Percentiles rank a stretch among this genome's conserved stretches.
These are phyloP conservation scores for Sugiyamaella novakii DNA, from an alignment of 1,139 yeast species.

Conservation along the genomic window DNA sequence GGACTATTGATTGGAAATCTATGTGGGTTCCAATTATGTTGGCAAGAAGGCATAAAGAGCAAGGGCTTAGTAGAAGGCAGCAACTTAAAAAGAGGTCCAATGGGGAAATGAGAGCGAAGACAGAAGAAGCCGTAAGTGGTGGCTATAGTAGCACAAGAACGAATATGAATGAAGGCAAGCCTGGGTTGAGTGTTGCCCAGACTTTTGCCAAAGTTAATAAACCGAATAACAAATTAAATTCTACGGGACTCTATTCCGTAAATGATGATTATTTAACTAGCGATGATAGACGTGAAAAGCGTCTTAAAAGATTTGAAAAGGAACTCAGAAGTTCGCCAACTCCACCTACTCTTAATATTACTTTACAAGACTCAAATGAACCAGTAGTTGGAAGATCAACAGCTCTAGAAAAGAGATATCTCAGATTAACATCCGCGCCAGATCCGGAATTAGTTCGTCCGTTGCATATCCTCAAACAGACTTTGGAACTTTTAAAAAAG, in stretches of 20 bases:
- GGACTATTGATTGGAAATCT: slow-evolving; percentile 60
- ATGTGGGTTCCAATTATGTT: slow-evolving; percentile 58
- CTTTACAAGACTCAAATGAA: slow-evolving; percentile 25
- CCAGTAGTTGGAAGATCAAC: slow-evolving; percentile 66
- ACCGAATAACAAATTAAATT: neutral
- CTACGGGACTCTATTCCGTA: too few relatives aligned
- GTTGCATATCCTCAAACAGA: slow-evolving; percentile 55
- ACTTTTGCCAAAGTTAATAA: neutral
- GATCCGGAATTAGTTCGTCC: slow-evolving; percentile 86
- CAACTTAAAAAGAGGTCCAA: slow-evolving; percentile 1
- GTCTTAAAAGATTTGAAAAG: slow-evolving; percentile 54
- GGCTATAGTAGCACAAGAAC: neutral
- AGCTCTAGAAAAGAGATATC: slow-evolving; percentile 71
- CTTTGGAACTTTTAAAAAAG: slow-evolving; percentile 56
- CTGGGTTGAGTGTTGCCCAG: slow-evolving; percentile 6
- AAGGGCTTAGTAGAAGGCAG: slow-evolving; percentile 13
- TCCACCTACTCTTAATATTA: slow-evolving; percentile 10
- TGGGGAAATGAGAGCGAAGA: neutral
- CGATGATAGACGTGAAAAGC: slow-evolving; percentile 36
- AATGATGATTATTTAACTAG: slow-evolving; percentile 9
- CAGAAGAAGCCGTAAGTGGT: neutral
- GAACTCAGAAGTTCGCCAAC: slow-evolving; percentile 9
- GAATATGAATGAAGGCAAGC: neutral
- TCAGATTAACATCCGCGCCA: slow-evolving; percentile 88
- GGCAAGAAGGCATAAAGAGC: slow-evolving; percentile 27